Evolutionary conservation across 352 stramenopile species (phyloP).

Genomic region (Phytophthora multivora): DNA sequence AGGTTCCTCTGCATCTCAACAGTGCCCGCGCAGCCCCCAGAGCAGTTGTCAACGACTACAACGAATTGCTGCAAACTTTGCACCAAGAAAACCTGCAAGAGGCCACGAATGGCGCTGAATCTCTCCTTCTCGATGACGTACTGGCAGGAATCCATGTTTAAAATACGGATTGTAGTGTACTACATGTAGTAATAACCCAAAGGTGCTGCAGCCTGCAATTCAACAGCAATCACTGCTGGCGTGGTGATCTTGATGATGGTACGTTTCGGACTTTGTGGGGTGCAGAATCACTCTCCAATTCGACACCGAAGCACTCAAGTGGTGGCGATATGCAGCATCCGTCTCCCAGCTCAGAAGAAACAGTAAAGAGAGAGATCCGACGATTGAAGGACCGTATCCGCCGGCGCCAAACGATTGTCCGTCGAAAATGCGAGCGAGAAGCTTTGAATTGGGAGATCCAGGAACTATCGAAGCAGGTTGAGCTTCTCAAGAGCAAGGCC

Average conservation of each 20-base stretch:
- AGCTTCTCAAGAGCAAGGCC: not conserved
- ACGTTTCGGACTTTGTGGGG: no score
- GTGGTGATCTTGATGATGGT: not conserved
- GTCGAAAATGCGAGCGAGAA: constrained; percentile 10
- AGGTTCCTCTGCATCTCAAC: constrained; percentile 15
- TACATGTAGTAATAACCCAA: not conserved
- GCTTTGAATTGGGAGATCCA: constrained; percentile 1
- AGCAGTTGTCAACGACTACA: not conserved
- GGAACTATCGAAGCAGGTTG: constrained; percentile 3
- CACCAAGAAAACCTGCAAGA: constrained; percentile 11
- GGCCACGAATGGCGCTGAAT: not conserved
- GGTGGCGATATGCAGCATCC: no score
- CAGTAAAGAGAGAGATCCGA: constrained; percentile 1
- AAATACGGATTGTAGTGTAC: not conserved
- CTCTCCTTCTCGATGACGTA: constrained; percentile 7
- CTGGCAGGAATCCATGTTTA: constrained; percentile 6
- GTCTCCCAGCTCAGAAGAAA: not conserved
- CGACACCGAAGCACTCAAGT: no score
- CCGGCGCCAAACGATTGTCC: not conserved
- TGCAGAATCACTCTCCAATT: no score
- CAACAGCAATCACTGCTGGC: not conserved
- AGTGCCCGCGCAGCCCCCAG: not conserved
- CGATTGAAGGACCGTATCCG: constrained; percentile 18
- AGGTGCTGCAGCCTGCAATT: no score
- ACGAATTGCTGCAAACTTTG: constrained; percentile 8